These are phyloP conservation scores for Psidium guajava DNA, from an alignment of 345 rosid species.

Conservation along the genomic window DNA sequence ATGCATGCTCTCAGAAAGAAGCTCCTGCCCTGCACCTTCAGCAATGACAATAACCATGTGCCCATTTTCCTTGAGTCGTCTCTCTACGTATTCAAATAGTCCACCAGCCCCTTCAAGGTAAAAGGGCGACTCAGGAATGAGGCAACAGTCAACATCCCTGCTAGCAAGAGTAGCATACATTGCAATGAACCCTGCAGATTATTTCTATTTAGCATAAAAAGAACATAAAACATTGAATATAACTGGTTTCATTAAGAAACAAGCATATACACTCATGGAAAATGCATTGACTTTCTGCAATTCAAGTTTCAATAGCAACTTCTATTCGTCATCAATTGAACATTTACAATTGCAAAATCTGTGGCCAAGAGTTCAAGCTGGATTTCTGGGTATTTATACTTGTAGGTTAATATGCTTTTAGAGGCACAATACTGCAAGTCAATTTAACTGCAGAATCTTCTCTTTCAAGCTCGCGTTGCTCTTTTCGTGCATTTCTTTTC, in stretches of 20 bases:
- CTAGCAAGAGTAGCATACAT: constrained; percentile 60
- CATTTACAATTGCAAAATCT: not conserved
- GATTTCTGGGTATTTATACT: not conserved
- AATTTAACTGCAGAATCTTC: not conserved
- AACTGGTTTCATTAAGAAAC: not conserved
- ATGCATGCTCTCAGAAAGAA: constrained; percentile 16
- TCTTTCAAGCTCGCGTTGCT: not conserved
- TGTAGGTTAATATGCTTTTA: not conserved
- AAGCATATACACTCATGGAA: not conserved
- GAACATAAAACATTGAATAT: not conserved
- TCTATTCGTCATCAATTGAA: not conserved
- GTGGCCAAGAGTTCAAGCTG: not conserved
- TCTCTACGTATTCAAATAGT: constrained; percentile 34
- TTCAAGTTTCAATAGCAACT: not conserved
- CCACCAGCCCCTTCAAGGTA: constrained; percentile 57
- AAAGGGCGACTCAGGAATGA: constrained; percentile 55
- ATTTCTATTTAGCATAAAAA: not conserved
- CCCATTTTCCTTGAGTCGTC: constrained; percentile 36
- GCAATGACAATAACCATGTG: constrained; percentile 58
- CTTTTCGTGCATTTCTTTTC: not conserved
- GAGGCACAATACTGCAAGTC: not conserved
- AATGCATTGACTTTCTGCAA: not conserved
- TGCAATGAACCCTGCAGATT: constrained; percentile 48
- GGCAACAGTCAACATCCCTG: constrained; percentile 62
- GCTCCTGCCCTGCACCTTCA: constrained; percentile 63